Conservation (phyloP, 2,329 filamentous ascomycete genomes). For the Aspergillus hortae region DNA sequence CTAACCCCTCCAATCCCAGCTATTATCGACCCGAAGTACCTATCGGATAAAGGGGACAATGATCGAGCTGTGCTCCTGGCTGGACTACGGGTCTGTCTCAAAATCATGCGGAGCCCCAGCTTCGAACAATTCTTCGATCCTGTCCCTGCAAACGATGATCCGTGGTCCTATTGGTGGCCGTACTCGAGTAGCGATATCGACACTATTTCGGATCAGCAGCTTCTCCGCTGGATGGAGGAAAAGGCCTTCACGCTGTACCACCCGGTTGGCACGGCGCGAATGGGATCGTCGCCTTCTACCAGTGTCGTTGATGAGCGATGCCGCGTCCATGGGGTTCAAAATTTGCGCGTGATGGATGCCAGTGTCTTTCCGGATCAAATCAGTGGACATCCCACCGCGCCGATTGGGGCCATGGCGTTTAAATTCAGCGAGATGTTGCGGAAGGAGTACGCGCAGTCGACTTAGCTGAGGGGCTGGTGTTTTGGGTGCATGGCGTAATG, state of each 20-base stretch:
- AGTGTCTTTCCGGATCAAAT: constrained; percentile 22
- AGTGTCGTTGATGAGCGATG: constrained; percentile 19
- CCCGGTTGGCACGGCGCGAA: constrained; percentile 17
- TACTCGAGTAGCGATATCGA: constrained; percentile 18
- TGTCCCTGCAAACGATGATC: constrained; percentile 14
- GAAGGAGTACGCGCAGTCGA: neutral
- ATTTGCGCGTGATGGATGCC: constrained; percentile 18
- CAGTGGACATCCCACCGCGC: constrained; percentile 18
- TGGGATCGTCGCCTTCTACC: constrained; percentile 11
- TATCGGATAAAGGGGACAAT: constrained; percentile 12
- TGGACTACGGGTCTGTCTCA: constrained; percentile 14
- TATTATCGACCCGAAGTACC: constrained; percentile 16
- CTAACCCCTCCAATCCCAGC: neutral
- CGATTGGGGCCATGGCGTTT: constrained; percentile 17
- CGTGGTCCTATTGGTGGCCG: constrained; percentile 17
- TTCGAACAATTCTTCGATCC: constrained; percentile 13
- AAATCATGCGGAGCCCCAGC: constrained; percentile 11
- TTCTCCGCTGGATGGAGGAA: constrained; percentile 16
- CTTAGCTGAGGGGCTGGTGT: too few relatives aligned
- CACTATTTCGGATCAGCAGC: constrained; percentile 16
- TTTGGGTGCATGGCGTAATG: too few relatives aligned
- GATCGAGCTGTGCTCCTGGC: constrained; percentile 14
- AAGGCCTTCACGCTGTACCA: constrained; percentile 21
- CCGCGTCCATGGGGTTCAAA: constrained; percentile 17
- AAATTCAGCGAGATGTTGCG: constrained; percentile 17